Percentiles rank a stretch among this genome's conserved stretches.
phyloP scores from a whole-genome alignment of 2,329 filamentous ascomycete species.

The Cladosporium austrohemisphaericum region DNA sequence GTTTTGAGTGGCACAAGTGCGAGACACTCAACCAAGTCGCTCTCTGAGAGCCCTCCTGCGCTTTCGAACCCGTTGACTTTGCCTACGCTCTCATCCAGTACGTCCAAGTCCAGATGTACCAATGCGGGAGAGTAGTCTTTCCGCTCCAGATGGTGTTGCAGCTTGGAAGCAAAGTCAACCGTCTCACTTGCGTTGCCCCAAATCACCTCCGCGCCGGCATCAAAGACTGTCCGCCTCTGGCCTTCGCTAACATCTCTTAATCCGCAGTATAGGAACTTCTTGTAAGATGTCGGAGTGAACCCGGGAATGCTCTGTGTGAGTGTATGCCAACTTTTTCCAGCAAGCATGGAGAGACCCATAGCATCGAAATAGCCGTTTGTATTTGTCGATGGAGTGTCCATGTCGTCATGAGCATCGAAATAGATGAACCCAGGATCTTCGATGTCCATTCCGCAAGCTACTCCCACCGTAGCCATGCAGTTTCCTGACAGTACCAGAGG shows the following conservation, averaged over 20 bases:
- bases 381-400: constrained; percentile 5
- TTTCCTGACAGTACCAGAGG: constrained; percentile 8
- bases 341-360: constrained; percentile 2
- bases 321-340: constrained; percentile 1
- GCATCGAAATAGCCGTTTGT: constrained; percentile 10
- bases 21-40: neutral
- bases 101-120: constrained; percentile 7
- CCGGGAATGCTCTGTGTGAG: neutral
- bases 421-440: neutral
- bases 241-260: neutral
- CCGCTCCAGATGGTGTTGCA: neutral
- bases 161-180: neutral
- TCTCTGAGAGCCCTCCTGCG: neutral
- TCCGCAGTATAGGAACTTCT: neutral
- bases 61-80: neutral
- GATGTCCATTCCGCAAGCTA: neutral
- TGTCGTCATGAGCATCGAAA: constrained; percentile 11
- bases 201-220: neutral
- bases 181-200: neutral
- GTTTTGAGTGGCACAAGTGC: neutral
- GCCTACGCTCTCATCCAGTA: neutral
- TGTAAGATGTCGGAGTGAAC: neutral
- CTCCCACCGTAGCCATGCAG: neutral
- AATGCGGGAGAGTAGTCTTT: neutral
- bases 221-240: neutral